Evolutionary conservation across 257 asterid species (phyloP).

Genomic region (Marsdenia floribunda): DNA sequence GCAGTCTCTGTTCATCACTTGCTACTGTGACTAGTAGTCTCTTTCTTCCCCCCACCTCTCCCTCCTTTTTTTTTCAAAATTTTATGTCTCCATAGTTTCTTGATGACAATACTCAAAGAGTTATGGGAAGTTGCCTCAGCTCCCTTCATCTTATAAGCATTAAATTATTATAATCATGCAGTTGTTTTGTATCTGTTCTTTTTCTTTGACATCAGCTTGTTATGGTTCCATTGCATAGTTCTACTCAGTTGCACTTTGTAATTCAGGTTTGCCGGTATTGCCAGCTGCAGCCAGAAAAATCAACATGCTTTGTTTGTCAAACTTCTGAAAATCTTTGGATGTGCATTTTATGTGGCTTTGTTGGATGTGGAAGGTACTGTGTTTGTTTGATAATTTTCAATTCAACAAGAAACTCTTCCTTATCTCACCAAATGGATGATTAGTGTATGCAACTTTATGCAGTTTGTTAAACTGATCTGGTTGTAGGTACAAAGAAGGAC

Average conservation of each 20-base stretch:
- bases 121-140: background rate
- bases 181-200: background rate
- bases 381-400: background rate
- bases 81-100: background rate
- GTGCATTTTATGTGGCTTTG: slow-evolving; percentile 91
- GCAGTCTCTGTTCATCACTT: background rate
- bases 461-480: slow-evolving; percentile 7
- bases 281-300: slow-evolving; percentile 97
- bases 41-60: no score
- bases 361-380: slow-evolving; percentile 87
- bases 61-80: background rate
- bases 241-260: slow-evolving; percentile 23
- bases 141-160: background rate
- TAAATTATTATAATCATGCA: background rate
- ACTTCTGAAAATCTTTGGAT: slow-evolving; percentile 96
- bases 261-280: slow-evolving; percentile 92
- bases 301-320: slow-evolving; percentile 74
- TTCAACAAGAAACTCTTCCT: background rate
- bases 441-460: background rate
- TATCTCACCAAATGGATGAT: background rate
- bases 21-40: background rate
- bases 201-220: slow-evolving; percentile 2
- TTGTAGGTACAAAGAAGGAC: slow-evolving; percentile 70
- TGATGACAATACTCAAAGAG: background rate
- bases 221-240: slow-evolving; percentile 1